These are phyloP conservation scores for Wallacemonas collosoma DNA, from an alignment of 208 protist genomes.

Conservation along the genomic window DNA sequence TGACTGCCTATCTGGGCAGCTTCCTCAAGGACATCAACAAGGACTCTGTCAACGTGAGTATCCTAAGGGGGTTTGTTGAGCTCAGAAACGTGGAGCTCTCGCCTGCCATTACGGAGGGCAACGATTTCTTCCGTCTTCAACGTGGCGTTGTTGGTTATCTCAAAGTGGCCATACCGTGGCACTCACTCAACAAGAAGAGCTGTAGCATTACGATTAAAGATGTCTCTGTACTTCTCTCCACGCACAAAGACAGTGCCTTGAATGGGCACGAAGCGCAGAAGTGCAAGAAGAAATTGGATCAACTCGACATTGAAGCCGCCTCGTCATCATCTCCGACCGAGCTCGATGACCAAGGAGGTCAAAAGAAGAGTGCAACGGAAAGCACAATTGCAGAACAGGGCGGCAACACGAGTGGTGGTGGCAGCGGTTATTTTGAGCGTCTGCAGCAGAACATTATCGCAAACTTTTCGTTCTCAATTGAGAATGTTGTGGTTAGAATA, in stretches of 20 bases:
- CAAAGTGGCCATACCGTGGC: conserved; percentile 60
- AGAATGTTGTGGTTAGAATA: conserved; percentile 47
- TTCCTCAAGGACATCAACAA: conserved; percentile 64
- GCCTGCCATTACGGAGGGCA: conserved; percentile 33
- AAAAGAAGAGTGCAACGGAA: conserved; percentile 7
- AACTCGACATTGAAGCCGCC: conserved; percentile 10
- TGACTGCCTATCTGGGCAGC: conserved; percentile 62
- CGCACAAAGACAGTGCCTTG: conserved; percentile 2
- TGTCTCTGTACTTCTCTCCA: conserved; percentile 37
- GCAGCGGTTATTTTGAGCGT: conserved; percentile 40
- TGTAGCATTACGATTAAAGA: conserved; percentile 56
- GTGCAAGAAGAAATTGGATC: conserved; percentile 12
- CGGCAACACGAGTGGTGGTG: background rate
- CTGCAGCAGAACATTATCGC: conserved; percentile 67
- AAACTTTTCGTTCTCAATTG: conserved; percentile 52
- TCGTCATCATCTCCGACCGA: background rate
- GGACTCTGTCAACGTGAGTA: conserved; percentile 55
- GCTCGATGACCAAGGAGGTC: background rate
- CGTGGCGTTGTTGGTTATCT: conserved; percentile 44
- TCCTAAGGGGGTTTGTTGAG: conserved; percentile 61
- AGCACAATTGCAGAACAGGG: conserved; percentile 2
- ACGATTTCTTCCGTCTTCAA: conserved; percentile 36
- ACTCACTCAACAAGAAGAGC: conserved; percentile 49
- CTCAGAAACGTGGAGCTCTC: conserved; percentile 62
- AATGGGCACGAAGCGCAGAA: background rate